These are phyloP conservation scores for Tulasnella calospora DNA, from an alignment of 768 basidiomycete species.

Conservation along the genomic window DNA sequence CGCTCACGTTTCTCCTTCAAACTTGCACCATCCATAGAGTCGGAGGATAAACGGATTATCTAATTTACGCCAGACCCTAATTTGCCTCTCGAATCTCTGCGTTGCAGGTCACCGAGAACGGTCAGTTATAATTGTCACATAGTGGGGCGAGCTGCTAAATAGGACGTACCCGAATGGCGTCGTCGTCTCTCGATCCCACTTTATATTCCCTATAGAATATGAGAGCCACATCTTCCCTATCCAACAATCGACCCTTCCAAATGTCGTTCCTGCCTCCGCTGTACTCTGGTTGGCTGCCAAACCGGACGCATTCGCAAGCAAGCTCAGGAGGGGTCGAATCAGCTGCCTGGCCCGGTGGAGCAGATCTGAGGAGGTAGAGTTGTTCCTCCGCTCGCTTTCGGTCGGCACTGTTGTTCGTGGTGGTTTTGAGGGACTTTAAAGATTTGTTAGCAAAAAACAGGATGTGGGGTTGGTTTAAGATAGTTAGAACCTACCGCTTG, in stretches of 20 bases:
- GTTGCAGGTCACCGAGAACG: background rate
- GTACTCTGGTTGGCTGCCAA: background rate
- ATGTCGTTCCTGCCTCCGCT: background rate
- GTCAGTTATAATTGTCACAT: background rate
- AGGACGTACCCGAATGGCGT: background rate
- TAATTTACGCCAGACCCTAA: slow-evolving; percentile 10
- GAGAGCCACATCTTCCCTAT: background rate
- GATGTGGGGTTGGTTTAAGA: background rate
- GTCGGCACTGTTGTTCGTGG: no score
- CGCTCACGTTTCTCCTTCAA: background rate
- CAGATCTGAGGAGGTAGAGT: background rate
- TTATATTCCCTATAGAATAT: background rate
- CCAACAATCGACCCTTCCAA: slow-evolving; percentile 17
- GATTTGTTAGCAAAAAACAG: background rate
- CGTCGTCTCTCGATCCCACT: background rate
- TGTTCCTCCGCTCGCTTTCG: background rate
- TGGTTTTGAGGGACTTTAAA: background rate
- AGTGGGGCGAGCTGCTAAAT: background rate
- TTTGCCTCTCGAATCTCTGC: slow-evolving; percentile 15
- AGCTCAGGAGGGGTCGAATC: background rate
- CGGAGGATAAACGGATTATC: slow-evolving; percentile 1
- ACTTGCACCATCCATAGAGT: slow-evolving; percentile 12
- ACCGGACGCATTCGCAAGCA: background rate
- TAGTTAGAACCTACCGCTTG: background rate
- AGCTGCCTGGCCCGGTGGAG: background rate